These are phyloP conservation scores for Gomphus bonarii DNA, from an alignment of 1,284 basidiomycete genomes.

Conservation along the genomic window DNA sequence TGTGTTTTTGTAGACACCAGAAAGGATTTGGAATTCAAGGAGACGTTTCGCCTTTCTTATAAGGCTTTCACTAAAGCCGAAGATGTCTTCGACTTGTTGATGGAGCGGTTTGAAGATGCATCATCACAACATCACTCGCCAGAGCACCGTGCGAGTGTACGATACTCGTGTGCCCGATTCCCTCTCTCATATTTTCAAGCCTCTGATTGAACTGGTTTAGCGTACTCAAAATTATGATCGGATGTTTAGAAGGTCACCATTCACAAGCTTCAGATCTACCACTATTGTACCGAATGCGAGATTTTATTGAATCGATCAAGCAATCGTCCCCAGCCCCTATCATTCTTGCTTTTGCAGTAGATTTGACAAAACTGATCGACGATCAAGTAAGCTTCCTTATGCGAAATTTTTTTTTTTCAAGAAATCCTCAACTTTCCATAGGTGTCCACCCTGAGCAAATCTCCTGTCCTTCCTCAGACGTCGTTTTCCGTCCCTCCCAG, in stretches of 20 bases:
- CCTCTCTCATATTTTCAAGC: not conserved
- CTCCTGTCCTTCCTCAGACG: not conserved
- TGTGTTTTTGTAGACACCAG: conserved; percentile 19
- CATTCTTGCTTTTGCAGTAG: conserved; percentile 23
- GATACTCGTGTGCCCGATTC: conserved; percentile 8
- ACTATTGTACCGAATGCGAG: conserved; percentile 10
- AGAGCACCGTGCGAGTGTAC: conserved; percentile 6
- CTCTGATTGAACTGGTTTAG: not conserved
- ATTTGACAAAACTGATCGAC: conserved; percentile 22
- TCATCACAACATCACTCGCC: conserved; percentile 1
- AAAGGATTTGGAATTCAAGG: conserved; percentile 26
- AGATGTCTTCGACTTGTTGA: conserved; percentile 11
- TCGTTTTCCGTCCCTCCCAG: conserved; percentile 16
- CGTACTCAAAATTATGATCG: conserved; percentile 8
- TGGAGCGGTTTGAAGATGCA: conserved; percentile 8
- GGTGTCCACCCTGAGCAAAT: not conserved
- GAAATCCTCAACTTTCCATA: not conserved
- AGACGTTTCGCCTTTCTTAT: conserved; percentile 20
- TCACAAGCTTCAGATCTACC: conserved; percentile 5
- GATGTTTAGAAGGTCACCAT: conserved; percentile 9
- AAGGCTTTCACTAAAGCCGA: conserved; percentile 11
- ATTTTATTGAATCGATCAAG: conserved; percentile 7
- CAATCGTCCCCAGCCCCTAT: conserved; percentile 15
- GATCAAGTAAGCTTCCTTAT: conserved; percentile 15
- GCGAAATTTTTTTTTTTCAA: not conserved